Base-by-base conservation (phyloP, 495 filamentous ascomycete species). In the Trichodelitschia bisporula region DNA sequence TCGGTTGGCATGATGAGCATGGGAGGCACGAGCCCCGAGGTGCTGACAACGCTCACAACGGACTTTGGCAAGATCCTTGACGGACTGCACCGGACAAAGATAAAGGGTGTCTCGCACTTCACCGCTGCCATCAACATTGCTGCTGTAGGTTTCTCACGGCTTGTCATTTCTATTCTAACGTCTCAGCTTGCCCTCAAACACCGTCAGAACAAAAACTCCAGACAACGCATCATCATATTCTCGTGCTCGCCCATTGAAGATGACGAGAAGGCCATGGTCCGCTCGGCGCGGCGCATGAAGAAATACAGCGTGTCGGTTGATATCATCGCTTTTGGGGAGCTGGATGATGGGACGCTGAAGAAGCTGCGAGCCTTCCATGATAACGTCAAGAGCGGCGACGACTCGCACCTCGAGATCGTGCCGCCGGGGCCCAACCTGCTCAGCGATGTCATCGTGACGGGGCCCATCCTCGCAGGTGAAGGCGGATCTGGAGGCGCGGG, bases 1-100 rank as follows among this genome's bases (percentile, higher is more conserved):
- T 84, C 80, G 15, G 89, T 95, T 32, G 86, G 86, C 36, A 61
- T 99, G 29, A 91, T 99, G 82, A 92, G 77, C 51, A 93, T 95
- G 83, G 86, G 78, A 35, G 86, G 86, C 42, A 84, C 83, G 44
- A 80, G 82, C 9, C 86, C 86, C 25, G 89, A 99, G 55, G 82
- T 95, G 34, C 63, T 95, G 23, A 84, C 86, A 16, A 99, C 89
- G 14, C 62, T 95, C 49, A 95, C 86, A 29, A 76, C 77, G 27
- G 84, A 95, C 47, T 76, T 84, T 42, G 89, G 86, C 44, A 83
- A 89, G 54, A 79, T 99, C 37, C 59, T 93, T 38, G 77, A 86
- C 28, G 86, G 86, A 31, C 57, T 99, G 40, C 83, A 95, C 48
- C 66, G 75, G 34, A 95, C 82, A 18, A 93, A 92, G 59, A 90